Evolutionary conservation across 306 rosid species (phyloP), one percentile per base, ranked within the genome.

Genomic region (Sophora flavescens): DNA sequence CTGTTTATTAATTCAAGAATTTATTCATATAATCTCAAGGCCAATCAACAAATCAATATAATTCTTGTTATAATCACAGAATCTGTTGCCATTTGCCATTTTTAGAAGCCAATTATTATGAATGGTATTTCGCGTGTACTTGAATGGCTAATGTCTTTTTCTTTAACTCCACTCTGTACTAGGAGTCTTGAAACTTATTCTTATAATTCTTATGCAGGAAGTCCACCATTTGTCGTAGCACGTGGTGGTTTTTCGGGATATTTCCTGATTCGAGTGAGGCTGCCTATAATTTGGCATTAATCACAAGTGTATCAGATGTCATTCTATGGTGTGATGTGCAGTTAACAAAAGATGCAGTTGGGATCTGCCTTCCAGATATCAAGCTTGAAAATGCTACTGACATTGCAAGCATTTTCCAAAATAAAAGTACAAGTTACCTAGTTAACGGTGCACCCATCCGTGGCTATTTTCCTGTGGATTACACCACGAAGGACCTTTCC

Each of bases 231-330:
- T 65, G 96, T 89, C 15, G 60, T 95, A 58, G 97, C 98, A 12
- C 93, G 82, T 0, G 97, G 98, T 56, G 98, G 98, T 2, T 90
- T 95, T 82, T 90, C 98, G 0, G 99, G 68, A 39, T 96, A 41
- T 86, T 92, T 80, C 93, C 99, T 0, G 97, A 87, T 88, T 92
- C 95, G 6, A 91, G 96, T 67, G 14, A 0, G 0, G 0, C 0
- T 33, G 96, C 96, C 12, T 96, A 81, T 74, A 26, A 0, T 22
- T 44, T 89, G n/a, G 91, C 97, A 10, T 0, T 17, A 39, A 0
- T 5, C 1, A 54, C 80, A 0, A 78, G 93, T 44, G 53, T 76
- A 15, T 57, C 73, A 0, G 45, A 82, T 64, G 86, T 78, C 48
- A 15, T 80, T 78, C 22, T 80, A 6, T 96, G 90, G 93, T 96